Base-by-base conservation (phyloP, 768 basidiomycete species). In the Macrolepiota albuminosa region DNA sequence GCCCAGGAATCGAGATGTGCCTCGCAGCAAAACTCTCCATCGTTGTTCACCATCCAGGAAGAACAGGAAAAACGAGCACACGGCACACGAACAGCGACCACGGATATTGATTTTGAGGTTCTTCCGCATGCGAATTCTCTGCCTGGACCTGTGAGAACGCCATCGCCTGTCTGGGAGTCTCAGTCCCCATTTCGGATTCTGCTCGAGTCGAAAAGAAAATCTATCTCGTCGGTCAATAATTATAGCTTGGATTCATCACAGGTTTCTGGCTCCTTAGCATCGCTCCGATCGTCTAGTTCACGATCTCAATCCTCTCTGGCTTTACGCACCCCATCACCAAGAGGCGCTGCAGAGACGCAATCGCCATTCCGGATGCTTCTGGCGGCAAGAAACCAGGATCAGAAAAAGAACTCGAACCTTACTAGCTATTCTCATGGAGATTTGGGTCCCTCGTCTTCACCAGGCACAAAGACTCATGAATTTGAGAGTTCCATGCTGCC, bases 111-210 rank as follows among this genome's bases (percentile, higher is more conserved):
- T 53, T 52, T 54, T 7, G 37, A 53, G 40, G n/a, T 18, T 37
- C 45, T 45, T 43, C 43, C 52, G 16, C 40, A 31, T 31, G 16
- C 10, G 18, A 37, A 56, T 16, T 49, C 40, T 1, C 31, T 56
- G 33, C 18, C 59, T 54, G 46, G 36, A 21, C 33, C 39, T 36
- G 52, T 16, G 42, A 36, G 43, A 16, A 43, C 26, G 26, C 48
- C 42, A 10, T 46, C 59, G 18, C 49, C 43, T 8, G n/a, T n/a
- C 45, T 43, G 54, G 36, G 48, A 58, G 26, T 47, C 53, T 13
- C 62, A 58, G 26, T 63, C 62, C 10, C 59, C 62, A 9, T 63
- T 60, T 48, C 59, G 62, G 13, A 53, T 60, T 29, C 48, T 63
- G 14, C 34, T 63, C 18, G 59, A 63, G 56, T 63, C 59, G n/a